Evolutionary conservation across 495 filamentous ascomycete genomes (phyloP), one percentile per base, ranked within the genome.

Genomic region (Lasiosphaeria miniovina): DNA sequence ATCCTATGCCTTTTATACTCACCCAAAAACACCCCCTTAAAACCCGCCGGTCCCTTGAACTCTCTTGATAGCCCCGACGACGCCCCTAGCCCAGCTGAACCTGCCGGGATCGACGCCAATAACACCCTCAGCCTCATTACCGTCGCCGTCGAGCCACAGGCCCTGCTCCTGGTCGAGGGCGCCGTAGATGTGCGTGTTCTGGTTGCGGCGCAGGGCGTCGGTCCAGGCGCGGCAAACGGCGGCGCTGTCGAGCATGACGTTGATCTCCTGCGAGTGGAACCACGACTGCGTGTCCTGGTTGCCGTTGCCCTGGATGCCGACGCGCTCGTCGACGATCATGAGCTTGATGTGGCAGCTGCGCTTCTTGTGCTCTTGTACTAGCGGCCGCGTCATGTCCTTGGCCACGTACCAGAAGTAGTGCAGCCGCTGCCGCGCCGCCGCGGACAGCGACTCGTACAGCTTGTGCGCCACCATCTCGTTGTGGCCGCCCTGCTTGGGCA

Each of bases 211-310:
- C 14, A 91, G 71, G 0, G 75, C 84, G 24, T 84, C 82, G 15
- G 80, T 75, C 88, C 89, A 91, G 40, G 73, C 70, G 56, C 67
- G 61, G 60, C 88, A 93, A 6, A 91, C 65, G 3, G 74, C 55
- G 0, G 68, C 65, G 4, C 81, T 85, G 57, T 93, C 89, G 12
- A 90, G 66, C 77, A 93, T 80, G 11, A 91, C 63, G 64, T 93
- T 93, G 57, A 88, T 79, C 67, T 93, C 89, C 70, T 90, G 87
- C 40, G 79, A 84, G 67, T 93, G 88, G 62, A 77, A 91, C 84
- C 86, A 93, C 59, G 79, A 84, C 74, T 93, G 89, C n/a, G 89
- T 90, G 56, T 93, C 89, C 65, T 89, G 84, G 66, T 93, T 93
- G 1, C 89, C 89, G 61, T 84, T 89, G 6, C 88, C 88, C 75